A percentile compares a stretch with the other conserved stretches of the same genome.
Conservation (phyloP, 805 yeast species). For the Kluyveromyces nonfermentans region DNA sequence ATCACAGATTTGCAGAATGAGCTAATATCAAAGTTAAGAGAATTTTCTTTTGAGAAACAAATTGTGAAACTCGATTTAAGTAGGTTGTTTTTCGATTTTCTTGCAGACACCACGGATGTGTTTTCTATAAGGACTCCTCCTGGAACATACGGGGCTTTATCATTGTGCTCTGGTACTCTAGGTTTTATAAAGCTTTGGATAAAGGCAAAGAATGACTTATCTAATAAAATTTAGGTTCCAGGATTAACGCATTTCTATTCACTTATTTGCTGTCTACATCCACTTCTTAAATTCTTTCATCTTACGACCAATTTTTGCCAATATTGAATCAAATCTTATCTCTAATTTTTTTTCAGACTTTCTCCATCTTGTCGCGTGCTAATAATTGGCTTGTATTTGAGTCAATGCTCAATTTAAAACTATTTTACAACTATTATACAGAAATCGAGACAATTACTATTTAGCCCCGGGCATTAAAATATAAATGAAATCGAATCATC, state of each 20-base stretch:
- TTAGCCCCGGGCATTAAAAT: not conserved
- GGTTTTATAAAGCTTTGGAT: slow-evolving; percentile 26
- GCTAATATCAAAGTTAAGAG: slow-evolving; percentile 23
- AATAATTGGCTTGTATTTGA: no score
- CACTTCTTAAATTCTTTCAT: not conserved
- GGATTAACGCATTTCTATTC: not conserved
- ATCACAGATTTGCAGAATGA: slow-evolving; percentile 8
- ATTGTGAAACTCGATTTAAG: slow-evolving; percentile 33
- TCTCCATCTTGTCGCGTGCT: no score
- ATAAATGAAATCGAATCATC: not conserved
- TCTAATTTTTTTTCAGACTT: no score
- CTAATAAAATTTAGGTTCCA: not conserved
- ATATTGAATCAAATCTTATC: no score
- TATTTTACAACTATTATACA: not conserved
- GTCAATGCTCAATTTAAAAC: not conserved
- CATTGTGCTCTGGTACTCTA: slow-evolving; percentile 24
- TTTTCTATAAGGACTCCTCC: slow-evolving; percentile 32
- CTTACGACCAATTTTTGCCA: not conserved
- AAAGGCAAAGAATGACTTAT: slow-evolving; percentile 13
- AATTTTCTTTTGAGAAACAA: slow-evolving; percentile 29
- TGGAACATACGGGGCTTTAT: slow-evolving; percentile 23
- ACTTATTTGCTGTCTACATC: no score
- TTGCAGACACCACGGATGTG: slow-evolving; percentile 39
- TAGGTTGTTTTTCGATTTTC: slow-evolving; percentile 37
- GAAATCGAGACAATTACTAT: not conserved